Base-by-base conservation (phyloP, 768 basidiomycete genomes). In the Trametes villosa region DNA sequence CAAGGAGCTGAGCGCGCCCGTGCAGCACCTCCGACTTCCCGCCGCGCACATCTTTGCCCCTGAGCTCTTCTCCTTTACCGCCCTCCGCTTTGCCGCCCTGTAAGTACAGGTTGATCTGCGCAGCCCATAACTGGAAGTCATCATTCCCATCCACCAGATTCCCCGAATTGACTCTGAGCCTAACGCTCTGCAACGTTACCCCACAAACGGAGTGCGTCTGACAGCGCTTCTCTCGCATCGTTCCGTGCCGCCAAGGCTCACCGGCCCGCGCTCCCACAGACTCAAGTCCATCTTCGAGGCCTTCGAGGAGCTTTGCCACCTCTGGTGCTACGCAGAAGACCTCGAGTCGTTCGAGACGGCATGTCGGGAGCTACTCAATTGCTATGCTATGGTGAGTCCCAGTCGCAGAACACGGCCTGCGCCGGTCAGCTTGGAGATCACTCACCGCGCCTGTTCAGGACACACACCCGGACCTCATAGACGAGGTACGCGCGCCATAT, bases 11-110 rank as follows among this genome's bases (percentile, higher is more conserved):
- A 57, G 38, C 49, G 45, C 53, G 34, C 20, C 33, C 26, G 3
- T 17, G 8, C 62, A 92, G 87, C 74, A 78, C 13, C 79, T 93
- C 12, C 78, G 79, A 59, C 75, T 92, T 15, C 85, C 91, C 8
- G 81, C 88, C 0, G 79, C 84, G 46, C 91, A 93, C 70, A 77
- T 93, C 33, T 80, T 92, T 50, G 88, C 88, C 11, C 75, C 86
- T n/a, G 89, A 91, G 63, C 69, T 85, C 31, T 81, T 85, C 27
- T 78, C 83, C 7, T 82, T 79, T 66, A 77, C 79, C 59, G 88
- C 85, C 9, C 72, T 89, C 40, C 81, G 89, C 33, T 84, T 93
- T 65, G 80, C 88, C 2, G 72, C 82, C 2, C 64, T 92, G 90
- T 91, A 63, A 60, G 89, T 62, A 24, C 15, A 22, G 31, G 18